These are phyloP conservation scores for Skeletonema grethae DNA, from an alignment of 108 stramenopile species.

Conservation along the genomic window DNA sequence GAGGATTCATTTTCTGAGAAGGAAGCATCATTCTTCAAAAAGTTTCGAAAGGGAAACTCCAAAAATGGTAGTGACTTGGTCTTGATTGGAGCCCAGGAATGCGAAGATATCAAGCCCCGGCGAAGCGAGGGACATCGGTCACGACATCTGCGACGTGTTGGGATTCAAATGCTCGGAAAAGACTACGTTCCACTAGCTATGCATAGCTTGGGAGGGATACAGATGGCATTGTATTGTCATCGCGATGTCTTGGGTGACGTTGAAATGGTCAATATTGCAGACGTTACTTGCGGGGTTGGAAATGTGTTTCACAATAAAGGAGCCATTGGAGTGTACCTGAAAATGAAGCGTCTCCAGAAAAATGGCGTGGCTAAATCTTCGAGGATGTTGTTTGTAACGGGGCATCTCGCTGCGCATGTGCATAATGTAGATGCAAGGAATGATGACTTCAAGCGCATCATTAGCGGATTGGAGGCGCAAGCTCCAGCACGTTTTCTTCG, in stretches of 20 bases:
- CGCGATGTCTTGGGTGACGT: constrained; percentile 70
- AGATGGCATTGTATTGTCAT: constrained; percentile 81
- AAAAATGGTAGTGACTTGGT: constrained; percentile 76
- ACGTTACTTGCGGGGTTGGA: constrained; percentile 90
- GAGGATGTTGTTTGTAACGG: constrained; percentile 77
- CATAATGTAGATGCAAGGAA: constrained; percentile 85
- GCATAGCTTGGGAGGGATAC: constrained; percentile 88
- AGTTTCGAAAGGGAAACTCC: constrained; percentile 52
- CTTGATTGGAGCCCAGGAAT: constrained; percentile 85
- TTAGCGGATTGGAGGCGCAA: constrained; percentile 78
- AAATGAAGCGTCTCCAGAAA: constrained; percentile 47
- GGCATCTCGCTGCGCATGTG: constrained; percentile 89
- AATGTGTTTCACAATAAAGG: constrained; percentile 93
- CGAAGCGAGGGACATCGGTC: constrained; percentile 81
- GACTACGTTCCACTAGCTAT: constrained; percentile 83
- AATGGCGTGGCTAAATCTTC: constrained; percentile 50
- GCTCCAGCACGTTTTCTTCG: constrained; percentile 75
- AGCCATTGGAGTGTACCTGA: constrained; percentile 82
- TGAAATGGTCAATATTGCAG: constrained; percentile 70
- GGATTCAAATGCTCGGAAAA: constrained; percentile 79
- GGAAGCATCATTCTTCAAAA: constrained; percentile 74
- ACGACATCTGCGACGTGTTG: constrained; percentile 72
- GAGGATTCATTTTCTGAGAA: constrained; percentile 81
- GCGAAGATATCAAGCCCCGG: constrained; percentile 90
- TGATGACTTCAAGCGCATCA: constrained; percentile 84